These are phyloP conservation scores for Acrodontium crateriforme DNA, from an alignment of 2,329 filamentous ascomycete species.

Conservation along the genomic window DNA sequence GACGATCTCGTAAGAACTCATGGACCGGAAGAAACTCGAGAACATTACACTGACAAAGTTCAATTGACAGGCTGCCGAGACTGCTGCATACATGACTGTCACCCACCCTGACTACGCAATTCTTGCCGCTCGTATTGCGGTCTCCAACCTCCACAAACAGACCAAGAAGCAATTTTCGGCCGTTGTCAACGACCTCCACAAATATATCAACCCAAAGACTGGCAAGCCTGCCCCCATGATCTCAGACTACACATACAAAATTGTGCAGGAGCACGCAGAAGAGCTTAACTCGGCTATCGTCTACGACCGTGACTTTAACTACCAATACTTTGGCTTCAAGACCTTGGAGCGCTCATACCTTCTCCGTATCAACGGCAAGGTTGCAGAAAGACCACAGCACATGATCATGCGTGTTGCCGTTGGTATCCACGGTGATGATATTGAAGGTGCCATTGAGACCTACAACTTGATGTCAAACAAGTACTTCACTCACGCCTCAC, in stretches of 20 bases:
- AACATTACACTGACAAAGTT: no score
- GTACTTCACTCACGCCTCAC: conserved; percentile 95
- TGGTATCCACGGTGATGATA: conserved; percentile 87
- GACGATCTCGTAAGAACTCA: conserved; percentile 86
- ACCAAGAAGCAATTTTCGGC: conserved; percentile 99
- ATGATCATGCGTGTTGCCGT: conserved; percentile 99
- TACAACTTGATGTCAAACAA: conserved; percentile 99
- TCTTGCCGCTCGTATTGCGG: conserved; percentile 92
- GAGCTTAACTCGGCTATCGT: conserved; percentile 98
- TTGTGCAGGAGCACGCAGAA: conserved; percentile 87
- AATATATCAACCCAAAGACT: conserved; percentile 95
- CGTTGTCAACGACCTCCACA: conserved; percentile 82
- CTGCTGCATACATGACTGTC: conserved; percentile 98
- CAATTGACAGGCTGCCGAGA: conserved; percentile 71
- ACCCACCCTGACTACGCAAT: conserved; percentile 99
- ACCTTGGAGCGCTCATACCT: conserved; percentile 96
- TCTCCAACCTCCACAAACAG: conserved; percentile 99
- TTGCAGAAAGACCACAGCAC: conserved; percentile 94
- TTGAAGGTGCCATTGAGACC: conserved; percentile 90
- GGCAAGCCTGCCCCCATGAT: conserved; percentile 80
- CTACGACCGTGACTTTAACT: conserved; percentile 99
- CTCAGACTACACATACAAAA: conserved; percentile 76
- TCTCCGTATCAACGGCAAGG: conserved; percentile 86
- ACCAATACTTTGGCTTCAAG: conserved; percentile 99
- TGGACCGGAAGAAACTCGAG: no score